phyloP scores from a whole-genome alignment of 106 monocot genomes.

The Triglochin maritima region DNA sequence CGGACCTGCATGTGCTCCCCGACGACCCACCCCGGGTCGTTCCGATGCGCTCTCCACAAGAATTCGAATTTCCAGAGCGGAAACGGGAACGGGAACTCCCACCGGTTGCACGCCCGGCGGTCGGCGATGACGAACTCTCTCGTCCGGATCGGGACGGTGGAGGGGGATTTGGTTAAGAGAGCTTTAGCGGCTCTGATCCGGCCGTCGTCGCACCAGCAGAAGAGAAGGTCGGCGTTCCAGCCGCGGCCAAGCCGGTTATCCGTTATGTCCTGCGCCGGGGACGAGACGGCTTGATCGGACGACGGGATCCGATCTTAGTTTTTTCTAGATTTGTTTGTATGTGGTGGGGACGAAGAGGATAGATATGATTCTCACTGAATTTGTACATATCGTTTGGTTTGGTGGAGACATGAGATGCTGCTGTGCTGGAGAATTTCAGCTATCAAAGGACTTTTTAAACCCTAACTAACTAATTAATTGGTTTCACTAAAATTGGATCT shows the following conservation, averaged over 20 bases:
- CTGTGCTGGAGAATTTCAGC: no score
- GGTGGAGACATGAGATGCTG: no score
- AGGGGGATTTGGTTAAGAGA: constrained; percentile 72
- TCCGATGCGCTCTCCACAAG: constrained; percentile 81
- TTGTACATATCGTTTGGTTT: no score
- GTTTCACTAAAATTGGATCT: no score
- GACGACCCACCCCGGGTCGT: constrained; percentile 85
- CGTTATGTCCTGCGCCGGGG: constrained; percentile 52
- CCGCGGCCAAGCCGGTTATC: constrained; percentile 75
- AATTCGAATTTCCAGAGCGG: constrained; percentile 2
- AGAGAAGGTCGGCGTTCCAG: constrained; percentile 48
- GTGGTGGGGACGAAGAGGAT: neutral
- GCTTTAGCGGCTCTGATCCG: constrained; percentile 71
- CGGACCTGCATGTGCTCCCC: constrained; percentile 80
- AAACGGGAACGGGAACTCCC: constrained; percentile 19
- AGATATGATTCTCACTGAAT: no score
- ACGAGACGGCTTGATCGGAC: constrained; percentile 1
- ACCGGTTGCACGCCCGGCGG: constrained; percentile 42
- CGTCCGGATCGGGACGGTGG: constrained; percentile 76
- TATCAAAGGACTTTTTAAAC: no score
- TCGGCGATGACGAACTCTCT: constrained; percentile 91
- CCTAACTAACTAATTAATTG: no score
- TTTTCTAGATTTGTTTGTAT: neutral
- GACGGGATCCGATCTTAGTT: neutral
- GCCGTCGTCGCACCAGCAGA: constrained; percentile 72